These are phyloP conservation scores for Fraxinus velutina DNA, from an alignment of 305 asterid genomes.

Conservation along the genomic window DNA sequence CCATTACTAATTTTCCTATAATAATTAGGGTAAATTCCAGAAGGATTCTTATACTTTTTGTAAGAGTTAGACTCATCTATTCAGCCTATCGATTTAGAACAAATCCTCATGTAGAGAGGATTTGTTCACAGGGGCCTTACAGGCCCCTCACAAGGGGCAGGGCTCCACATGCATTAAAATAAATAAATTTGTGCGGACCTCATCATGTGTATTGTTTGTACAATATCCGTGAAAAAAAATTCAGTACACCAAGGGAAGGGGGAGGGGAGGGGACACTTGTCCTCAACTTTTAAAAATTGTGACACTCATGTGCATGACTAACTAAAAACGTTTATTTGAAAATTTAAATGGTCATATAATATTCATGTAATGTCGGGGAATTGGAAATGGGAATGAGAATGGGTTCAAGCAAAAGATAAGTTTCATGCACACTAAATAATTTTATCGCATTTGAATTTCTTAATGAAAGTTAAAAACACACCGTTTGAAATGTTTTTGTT, in stretches of 20 bases:
- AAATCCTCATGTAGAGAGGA: too few relatives aligned
- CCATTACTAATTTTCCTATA: background rate
- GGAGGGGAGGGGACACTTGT: background rate
- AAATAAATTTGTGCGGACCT: too few relatives aligned
- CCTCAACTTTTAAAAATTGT: background rate
- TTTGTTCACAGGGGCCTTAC: too few relatives aligned
- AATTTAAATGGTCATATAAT: background rate
- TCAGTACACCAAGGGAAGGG: too few relatives aligned
- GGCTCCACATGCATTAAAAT: too few relatives aligned
- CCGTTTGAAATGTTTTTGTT: background rate
- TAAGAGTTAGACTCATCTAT: background rate
- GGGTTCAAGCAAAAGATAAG: background rate
- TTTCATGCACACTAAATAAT: background rate
- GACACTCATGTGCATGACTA: background rate
- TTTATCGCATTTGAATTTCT: background rate
- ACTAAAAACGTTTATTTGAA: background rate
- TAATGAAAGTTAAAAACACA: background rate
- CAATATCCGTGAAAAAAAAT: too few relatives aligned
- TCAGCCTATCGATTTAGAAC: background rate
- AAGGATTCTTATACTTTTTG: background rate
- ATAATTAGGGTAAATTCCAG: background rate
- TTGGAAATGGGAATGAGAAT: background rate
- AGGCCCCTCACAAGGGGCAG: too few relatives aligned
- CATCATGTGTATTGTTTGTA: too few relatives aligned
- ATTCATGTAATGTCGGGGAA: background rate